Conservation (phyloP, 306 rosid species). For the Gynostemma pentaphyllum region DNA sequence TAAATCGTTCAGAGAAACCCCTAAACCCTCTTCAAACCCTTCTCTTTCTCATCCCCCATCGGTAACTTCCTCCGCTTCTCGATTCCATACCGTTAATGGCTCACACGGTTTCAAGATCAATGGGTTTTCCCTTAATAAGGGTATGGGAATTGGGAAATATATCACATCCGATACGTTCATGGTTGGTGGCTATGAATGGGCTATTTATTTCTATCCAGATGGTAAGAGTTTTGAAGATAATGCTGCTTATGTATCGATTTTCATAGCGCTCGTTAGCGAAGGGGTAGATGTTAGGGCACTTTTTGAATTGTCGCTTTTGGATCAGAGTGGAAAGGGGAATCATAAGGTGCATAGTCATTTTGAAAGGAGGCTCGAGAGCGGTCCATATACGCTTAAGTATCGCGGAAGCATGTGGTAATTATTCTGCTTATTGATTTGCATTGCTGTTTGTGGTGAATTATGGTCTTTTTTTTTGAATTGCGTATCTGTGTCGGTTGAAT, state of each 20-base stretch:
- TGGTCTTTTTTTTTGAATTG: too few relatives aligned
- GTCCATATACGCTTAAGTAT: conserved; percentile 51
- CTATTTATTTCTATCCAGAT: conserved; percentile 55
- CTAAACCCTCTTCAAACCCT: conserved; percentile 17
- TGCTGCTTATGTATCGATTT: conserved; percentile 39
- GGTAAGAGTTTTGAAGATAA: conserved; percentile 48
- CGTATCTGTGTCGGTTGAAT: background rate
- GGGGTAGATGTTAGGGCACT: conserved; percentile 54
- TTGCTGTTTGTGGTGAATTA: background rate
- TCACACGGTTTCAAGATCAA: conserved; percentile 40
- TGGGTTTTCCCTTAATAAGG: conserved; percentile 43
- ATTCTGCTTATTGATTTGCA: background rate
- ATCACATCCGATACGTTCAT: conserved; percentile 41
- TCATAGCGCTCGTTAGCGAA: conserved; percentile 47
- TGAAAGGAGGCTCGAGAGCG: conserved; percentile 36
- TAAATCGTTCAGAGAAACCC: conserved; percentile 16
- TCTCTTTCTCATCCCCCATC: conserved; percentile 2
- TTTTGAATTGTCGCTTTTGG: conserved; percentile 43
- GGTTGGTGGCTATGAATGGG: conserved; percentile 54
- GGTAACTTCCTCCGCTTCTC: conserved; percentile 30
- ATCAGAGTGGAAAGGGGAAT: conserved; percentile 42
- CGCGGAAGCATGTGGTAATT: conserved; percentile 65
- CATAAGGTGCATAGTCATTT: conserved; percentile 63
- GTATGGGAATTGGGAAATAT: conserved; percentile 48
- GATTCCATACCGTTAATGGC: conserved; percentile 40